phyloP scores from a whole-genome alignment of 2,329 filamentous ascomycete species.

The Hypoxylon sp. region DNA sequence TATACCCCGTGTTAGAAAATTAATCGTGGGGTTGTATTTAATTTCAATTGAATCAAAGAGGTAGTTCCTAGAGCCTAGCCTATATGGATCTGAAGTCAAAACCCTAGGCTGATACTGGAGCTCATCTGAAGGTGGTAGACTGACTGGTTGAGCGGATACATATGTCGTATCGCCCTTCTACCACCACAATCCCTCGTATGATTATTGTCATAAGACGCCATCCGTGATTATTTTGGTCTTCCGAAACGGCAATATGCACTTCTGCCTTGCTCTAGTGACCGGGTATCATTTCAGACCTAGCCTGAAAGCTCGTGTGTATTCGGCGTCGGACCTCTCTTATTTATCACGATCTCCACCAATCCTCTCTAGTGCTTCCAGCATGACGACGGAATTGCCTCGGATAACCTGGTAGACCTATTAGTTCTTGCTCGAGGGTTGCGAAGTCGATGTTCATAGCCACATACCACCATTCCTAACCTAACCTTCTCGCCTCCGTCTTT shows the following conservation, averaged over 20 bases:
- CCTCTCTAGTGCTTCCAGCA: conserved; percentile 85
- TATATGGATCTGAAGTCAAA: too few species aligned
- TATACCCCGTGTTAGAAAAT: too few species aligned
- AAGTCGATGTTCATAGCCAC: conserved; percentile 47
- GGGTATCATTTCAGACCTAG: conserved; percentile 34
- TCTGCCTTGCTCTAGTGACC: conserved; percentile 12
- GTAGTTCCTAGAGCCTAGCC: too few species aligned
- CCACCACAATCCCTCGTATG: neutral
- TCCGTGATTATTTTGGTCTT: neutral
- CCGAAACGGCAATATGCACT: conserved; percentile 12
- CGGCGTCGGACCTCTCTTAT: conserved; percentile 30
- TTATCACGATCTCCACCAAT: conserved; percentile 66
- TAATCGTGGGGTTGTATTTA: too few species aligned
- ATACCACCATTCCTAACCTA: conserved; percentile 88
- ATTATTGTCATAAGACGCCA: conserved; percentile 27
- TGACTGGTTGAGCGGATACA: conserved; percentile 8
- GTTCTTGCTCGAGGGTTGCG: conserved; percentile 40
- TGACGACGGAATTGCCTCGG: conserved; percentile 96
- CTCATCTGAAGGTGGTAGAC: too few species aligned
- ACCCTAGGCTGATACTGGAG: too few species aligned
- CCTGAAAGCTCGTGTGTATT: conserved; percentile 17
- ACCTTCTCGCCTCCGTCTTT: conserved; percentile 91
- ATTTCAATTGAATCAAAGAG: too few species aligned
- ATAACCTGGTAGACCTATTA: conserved; percentile 72
- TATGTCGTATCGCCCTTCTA: neutral